phyloP scores from a whole-genome alignment of 2,329 filamentous ascomycete species.

The Diaporthe destruens region DNA sequence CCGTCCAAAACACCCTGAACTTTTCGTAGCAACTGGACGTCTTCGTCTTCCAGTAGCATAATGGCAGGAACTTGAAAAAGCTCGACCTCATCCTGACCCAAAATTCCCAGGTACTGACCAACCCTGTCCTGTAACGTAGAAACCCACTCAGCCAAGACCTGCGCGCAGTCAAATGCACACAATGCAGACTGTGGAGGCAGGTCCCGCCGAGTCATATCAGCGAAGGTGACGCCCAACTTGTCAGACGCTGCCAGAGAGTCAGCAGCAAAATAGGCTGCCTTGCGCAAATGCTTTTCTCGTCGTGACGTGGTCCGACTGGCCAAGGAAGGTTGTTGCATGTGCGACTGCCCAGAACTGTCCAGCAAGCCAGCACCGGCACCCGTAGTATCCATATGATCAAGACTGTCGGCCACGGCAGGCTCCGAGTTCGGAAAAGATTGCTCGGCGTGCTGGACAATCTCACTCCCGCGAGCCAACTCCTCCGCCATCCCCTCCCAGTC shows the following conservation, averaged over 20 bases:
- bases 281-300: conserved; percentile 88
- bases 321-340: conserved; percentile 51
- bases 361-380: conserved; percentile 60
- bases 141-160: conserved; percentile 95
- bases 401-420: conserved; percentile 48
- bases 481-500: conserved; percentile 94
- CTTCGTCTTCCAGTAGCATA: conserved; percentile 92
- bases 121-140: conserved; percentile 93
- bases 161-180: conserved; percentile 93
- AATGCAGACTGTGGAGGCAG: conserved; percentile 91
- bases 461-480: conserved; percentile 82
- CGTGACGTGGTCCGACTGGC: conserved; percentile 69
- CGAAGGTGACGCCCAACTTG: conserved; percentile 86
- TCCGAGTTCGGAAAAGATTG: conserved; percentile 60
- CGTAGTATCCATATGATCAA: conserved; percentile 55
- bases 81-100: conserved; percentile 87
- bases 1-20: conserved; percentile 82
- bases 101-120: conserved; percentile 87
- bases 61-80: conserved; percentile 84
- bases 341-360: conserved; percentile 63
- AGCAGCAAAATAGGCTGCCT: conserved; percentile 95
- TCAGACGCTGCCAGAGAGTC: conserved; percentile 92
- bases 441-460: conserved; percentile 80
- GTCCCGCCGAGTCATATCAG: conserved; percentile 85
- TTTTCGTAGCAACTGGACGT: conserved; percentile 86